Conservation (phyloP, 768 basidiomycete genomes). For the Clathrus columnatus region DNA sequence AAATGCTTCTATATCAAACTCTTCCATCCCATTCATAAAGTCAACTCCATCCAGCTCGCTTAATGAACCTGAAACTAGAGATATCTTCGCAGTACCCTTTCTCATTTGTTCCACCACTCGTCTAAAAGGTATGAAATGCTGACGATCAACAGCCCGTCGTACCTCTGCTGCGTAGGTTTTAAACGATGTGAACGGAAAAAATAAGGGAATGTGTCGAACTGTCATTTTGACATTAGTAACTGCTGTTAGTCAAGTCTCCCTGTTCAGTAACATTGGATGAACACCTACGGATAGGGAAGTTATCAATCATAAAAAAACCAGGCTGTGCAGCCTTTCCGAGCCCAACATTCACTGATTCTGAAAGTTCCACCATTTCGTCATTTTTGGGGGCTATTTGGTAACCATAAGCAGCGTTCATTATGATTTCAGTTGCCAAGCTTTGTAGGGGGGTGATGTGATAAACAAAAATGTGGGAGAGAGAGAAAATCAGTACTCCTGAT, state of each 20-base stretch:
- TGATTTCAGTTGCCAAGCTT: neutral
- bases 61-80: too few species aligned
- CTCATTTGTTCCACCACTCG: too few species aligned
- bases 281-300: neutral
- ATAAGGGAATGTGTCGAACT: constrained; percentile 30
- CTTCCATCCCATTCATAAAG: too few species aligned
- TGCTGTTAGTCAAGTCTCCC: neutral
- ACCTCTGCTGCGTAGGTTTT: constrained; percentile 11
- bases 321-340: neutral
- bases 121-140: too few species aligned
- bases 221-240: neutral
- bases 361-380: neutral
- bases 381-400: neutral
- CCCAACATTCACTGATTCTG: neutral
- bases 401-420: neutral
- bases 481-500: too few species aligned
- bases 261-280: neutral
- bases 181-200: constrained; percentile 34
- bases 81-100: too few species aligned
- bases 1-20: too few species aligned
- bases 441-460: too few species aligned
- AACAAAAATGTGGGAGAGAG: too few species aligned
- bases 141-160: too few species aligned
- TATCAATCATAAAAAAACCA: neutral
- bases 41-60: too few species aligned